These are phyloP conservation scores for Murraya paniculata DNA, from an alignment of 345 rosid species.

Conservation along the genomic window DNA sequence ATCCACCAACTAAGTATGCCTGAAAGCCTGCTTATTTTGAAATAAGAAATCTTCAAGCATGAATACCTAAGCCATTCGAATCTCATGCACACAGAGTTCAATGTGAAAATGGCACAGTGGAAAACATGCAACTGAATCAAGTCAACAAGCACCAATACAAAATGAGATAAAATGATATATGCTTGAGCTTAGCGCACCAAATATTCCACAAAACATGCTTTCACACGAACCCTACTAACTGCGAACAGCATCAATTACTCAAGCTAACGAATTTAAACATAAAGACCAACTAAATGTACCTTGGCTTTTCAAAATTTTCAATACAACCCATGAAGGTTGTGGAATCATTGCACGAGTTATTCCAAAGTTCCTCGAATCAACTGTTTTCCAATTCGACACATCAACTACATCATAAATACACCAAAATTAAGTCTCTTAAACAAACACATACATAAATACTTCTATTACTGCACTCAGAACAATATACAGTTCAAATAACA, in stretches of 20 bases:
- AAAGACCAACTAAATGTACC: conserved; percentile 31
- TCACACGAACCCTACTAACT: background rate
- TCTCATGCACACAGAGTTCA: background rate
- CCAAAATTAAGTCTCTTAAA: conserved; percentile 1
- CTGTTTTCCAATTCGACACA: conserved; percentile 58
- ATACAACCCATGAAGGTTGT: conserved; percentile 42
- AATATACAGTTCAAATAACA: background rate
- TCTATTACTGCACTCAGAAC: background rate
- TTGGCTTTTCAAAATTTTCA: conserved; percentile 44
- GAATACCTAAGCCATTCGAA: background rate
- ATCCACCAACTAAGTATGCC: conserved; percentile 92
- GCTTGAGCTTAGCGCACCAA: background rate
- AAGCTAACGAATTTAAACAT: background rate
- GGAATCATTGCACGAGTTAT: conserved; percentile 51
- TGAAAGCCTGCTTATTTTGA: conserved; percentile 50
- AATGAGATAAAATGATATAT: conserved; percentile 2
- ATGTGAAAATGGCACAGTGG: background rate
- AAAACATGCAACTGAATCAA: background rate
- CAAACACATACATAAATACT: background rate
- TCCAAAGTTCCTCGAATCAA: conserved; percentile 46
- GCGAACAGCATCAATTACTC: background rate
- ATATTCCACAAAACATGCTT: background rate
- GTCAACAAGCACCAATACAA: conserved; percentile 1
- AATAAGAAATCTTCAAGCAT: background rate
- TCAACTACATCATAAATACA: conserved; percentile 33